Conservation (phyloP, 1,139 yeast species). For the Nadsonia starkeyi-henricii region DNA sequence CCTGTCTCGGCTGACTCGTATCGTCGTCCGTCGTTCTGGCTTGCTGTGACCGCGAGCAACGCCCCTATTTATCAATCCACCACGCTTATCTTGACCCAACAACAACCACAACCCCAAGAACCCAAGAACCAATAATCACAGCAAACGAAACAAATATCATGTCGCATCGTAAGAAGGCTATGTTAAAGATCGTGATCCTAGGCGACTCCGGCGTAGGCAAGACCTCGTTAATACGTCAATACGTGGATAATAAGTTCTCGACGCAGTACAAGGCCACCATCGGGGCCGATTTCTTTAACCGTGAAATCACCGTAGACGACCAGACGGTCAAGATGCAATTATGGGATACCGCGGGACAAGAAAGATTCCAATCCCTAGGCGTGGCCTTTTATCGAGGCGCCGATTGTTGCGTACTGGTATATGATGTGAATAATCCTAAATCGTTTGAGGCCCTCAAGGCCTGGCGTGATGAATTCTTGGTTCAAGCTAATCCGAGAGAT, state of each 20-base stretch:
- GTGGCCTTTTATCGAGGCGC: conserved; percentile 98
- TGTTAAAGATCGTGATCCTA: conserved; percentile 82
- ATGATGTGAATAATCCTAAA: conserved; percentile 86
- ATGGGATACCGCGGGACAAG: conserved; percentile 88
- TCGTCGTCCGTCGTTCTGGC: no score
- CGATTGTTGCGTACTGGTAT: conserved; percentile 92
- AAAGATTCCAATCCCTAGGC: conserved; percentile 82
- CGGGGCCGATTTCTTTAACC: conserved; percentile 93
- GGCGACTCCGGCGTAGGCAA: conserved; percentile 98
- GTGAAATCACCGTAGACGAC: conserved; percentile 75
- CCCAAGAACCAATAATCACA: not conserved
- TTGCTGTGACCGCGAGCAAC: no score
- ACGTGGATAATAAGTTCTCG: conserved; percentile 86
- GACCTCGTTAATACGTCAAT: conserved; percentile 90
- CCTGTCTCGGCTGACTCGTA: no score
- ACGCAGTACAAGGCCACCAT: conserved; percentile 96
- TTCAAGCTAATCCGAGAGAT: conserved; percentile 84
- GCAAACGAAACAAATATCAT: conserved; percentile 20
- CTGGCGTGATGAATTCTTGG: conserved; percentile 92
- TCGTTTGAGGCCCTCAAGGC: conserved; percentile 79
- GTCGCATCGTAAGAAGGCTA: conserved; percentile 77
- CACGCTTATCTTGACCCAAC: no score
- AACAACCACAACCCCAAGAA: no score
- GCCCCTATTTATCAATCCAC: no score
- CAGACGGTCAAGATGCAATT: conserved; percentile 71